Percentiles rank a stretch among this genome's conserved stretches.
phyloP scores from a whole-genome alignment of 202 grass and related monocot genomes.

The Zoysia matrella region DNA sequence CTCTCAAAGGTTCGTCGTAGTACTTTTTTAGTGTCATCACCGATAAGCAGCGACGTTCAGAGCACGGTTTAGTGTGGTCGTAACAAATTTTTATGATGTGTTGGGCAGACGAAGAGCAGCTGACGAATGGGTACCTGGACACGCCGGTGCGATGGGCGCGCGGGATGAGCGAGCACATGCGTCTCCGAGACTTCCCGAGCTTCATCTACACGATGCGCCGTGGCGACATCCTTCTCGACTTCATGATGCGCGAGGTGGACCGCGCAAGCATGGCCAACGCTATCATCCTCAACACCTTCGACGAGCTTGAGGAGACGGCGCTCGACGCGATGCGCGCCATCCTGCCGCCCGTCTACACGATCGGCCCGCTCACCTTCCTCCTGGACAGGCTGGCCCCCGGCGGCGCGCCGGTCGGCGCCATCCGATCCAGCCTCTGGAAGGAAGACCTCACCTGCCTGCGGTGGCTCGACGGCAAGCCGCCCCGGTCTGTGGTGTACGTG shows the following conservation, averaged over 20 bases:
- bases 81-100: no score
- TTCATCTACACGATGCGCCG: conserved; percentile 47
- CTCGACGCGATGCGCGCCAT: conserved; percentile 40
- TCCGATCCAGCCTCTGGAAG: conserved; percentile 57
- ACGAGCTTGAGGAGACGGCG: conserved; percentile 40
- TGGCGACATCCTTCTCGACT: conserved; percentile 38
- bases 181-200: conserved; percentile 47
- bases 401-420: no score
- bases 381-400: neutral
- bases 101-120: conserved; percentile 48
- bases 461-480: no score
- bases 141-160: conserved; percentile 37
- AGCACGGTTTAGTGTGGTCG: no score
- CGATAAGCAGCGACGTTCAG: no score
- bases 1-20: no score
- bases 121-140: conserved; percentile 47
- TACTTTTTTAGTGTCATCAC: no score
- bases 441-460: conserved; percentile 36
- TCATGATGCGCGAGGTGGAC: conserved; percentile 20
- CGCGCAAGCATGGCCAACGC: conserved; percentile 1
- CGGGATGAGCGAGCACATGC: conserved; percentile 48
- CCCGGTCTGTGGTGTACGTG: no score
- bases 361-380: conserved; percentile 42
- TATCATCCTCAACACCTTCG: no score
- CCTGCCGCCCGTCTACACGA: conserved; percentile 45